Evolutionary conservation across 2,329 filamentous ascomycete genomes (phyloP), one percentile per base, ranked within the genome.

Genomic region (Fusarium tuaranense): DNA sequence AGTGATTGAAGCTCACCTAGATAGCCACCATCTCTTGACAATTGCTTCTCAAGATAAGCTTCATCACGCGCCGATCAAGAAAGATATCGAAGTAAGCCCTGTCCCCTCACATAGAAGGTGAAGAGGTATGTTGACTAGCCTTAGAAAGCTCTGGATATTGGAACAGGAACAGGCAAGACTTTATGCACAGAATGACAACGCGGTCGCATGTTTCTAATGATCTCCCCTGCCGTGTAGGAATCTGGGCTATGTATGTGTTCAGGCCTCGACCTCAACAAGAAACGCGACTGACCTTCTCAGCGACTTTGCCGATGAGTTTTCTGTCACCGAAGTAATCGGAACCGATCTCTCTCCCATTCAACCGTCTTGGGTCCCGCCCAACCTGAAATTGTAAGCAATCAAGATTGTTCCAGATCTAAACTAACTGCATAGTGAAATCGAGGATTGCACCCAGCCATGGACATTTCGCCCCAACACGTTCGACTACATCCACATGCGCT

Each of bases 401-500:
- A 55, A 34, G 10, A n/a, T 27, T 6, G 7, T 8, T 1, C 25
- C 18, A 18, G 13, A 10, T 7, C 36, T 4, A 9, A 16, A 27
- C 20, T 63, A 18, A 38, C 34, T 2, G 1, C 10, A 30, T 5
- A 63, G 61, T 39, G 68, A 70, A 46, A 70, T 70, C 14, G 68
- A 83, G 82, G 46, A 82, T 81, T 65, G 78, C 70, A 65, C 77
- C 76, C 61, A 76, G 72, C 18, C 72, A 22, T 81, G 79, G 79
- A 80, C 78, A 4, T 80, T 76, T 51, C 59, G 41, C 34, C 63
- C 59, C 4, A 65, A 73, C 64, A 79, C 84, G 36, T 90, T 91
- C 75, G 90, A 92, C 80, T 89, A 87, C 74, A 87, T 92, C 67
- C 91, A 92, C 78, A 87, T 88, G 7, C 87, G 88, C 55, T 84